These are phyloP conservation scores for Stagonosporopsis vannaccii DNA, from an alignment of 2,329 filamentous ascomycete genomes.

Conservation along the genomic window DNA sequence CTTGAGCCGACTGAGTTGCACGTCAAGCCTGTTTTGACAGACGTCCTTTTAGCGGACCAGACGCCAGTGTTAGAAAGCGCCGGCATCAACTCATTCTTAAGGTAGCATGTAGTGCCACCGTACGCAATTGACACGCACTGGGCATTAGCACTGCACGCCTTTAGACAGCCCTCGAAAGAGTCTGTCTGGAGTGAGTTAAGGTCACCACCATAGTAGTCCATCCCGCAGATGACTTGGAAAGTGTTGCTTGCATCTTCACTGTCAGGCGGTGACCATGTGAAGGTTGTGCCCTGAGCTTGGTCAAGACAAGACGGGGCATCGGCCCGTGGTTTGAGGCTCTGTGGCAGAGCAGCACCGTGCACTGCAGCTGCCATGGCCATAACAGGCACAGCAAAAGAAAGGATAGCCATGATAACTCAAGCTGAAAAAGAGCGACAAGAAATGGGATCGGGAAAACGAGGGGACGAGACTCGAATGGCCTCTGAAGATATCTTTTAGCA, in stretches of 20 bases:
- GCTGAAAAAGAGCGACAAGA: not conserved
- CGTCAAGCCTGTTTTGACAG: not conserved
- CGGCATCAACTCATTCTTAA: not conserved
- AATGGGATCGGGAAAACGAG: not conserved
- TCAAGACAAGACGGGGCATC: not conserved
- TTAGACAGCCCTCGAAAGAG: not conserved
- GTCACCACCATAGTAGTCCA: conserved; percentile 6
- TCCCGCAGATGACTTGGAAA: not conserved
- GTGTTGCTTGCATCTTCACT: not conserved
- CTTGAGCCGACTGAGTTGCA: not conserved
- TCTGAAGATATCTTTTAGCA: not conserved
- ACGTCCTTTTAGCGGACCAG: conserved; percentile 1
- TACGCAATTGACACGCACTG: conserved; percentile 1
- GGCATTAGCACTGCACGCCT: not conserved
- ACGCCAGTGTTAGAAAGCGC: not conserved
- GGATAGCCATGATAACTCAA: not conserved
- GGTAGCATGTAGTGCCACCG: not conserved
- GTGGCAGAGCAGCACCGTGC: conserved; percentile 4
- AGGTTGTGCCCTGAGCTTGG: not conserved
- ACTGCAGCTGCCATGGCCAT: not conserved
- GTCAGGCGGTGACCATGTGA: not conserved
- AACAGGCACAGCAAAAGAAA: not conserved
- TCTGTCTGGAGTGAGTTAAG: not conserved
- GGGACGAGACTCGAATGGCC: not conserved
- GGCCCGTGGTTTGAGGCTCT: not conserved